A percentile compares a stretch with the other conserved stretches of the same genome.
Conservation (phyloP, 768 basidiomycete genomes). For the Lentinula raphanica region DNA sequence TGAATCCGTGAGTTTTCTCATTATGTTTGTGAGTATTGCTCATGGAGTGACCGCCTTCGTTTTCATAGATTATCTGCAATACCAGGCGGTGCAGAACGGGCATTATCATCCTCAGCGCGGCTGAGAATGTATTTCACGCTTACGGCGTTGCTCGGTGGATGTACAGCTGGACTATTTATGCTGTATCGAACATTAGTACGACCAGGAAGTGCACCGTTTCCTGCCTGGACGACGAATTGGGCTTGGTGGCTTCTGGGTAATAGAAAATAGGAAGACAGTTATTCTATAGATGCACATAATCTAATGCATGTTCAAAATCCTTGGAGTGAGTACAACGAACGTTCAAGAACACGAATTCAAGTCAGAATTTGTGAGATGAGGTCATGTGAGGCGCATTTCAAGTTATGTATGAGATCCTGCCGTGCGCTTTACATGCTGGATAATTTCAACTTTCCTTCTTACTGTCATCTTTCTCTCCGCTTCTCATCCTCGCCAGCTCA, state of each 20-base stretch:
- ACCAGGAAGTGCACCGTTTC: conserved; percentile 49
- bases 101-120: conserved; percentile 62
- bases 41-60: background rate
- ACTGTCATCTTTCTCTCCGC: background rate
- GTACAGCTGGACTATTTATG: conserved; percentile 67
- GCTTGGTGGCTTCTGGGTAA: conserved; percentile 60
- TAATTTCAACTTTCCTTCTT: background rate
- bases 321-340: background rate
- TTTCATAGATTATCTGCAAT: conserved; percentile 52
- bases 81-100: conserved; percentile 81
- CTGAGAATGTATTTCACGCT: conserved; percentile 68
- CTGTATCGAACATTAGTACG: conserved; percentile 62
- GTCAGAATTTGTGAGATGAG: background rate
- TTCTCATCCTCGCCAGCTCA: background rate
- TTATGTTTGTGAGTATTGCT: conserved; percentile 14
- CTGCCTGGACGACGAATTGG: conserved; percentile 59
- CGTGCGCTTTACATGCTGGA: conserved; percentile 2
- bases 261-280: conserved; percentile 32
- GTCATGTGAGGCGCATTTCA: conserved; percentile 3
- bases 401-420: background rate
- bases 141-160: conserved; percentile 69
- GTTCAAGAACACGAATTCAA: no score
- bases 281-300: background rate
- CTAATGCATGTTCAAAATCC: background rate
- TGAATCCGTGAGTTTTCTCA: conserved; percentile 68